Conservation (phyloP, 345 rosid genomes). For the Brassica juncea region DNA sequence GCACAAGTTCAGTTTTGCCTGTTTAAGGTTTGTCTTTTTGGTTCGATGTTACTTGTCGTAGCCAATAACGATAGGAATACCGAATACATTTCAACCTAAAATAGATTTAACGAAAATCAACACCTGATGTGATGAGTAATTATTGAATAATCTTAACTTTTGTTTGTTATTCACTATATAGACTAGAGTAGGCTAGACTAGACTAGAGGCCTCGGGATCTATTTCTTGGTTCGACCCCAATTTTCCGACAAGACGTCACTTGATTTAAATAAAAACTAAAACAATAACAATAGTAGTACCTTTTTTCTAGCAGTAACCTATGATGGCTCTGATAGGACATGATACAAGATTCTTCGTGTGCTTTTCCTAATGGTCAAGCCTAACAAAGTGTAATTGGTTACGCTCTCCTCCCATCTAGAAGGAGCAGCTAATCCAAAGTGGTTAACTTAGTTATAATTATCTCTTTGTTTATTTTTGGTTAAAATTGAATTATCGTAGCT, state of each 20-base stretch:
- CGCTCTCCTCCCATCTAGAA: no score
- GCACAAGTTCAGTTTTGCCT: conserved; percentile 10
- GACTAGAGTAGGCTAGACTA: neutral
- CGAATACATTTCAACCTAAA: conserved; percentile 6
- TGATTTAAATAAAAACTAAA: conserved; percentile 3
- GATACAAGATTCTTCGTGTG: neutral
- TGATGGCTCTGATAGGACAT: neutral
- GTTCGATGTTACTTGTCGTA: conserved; percentile 27
- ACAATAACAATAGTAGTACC: neutral
- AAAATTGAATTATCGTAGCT: neutral
- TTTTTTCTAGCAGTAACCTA: neutral
- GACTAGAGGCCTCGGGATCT: conserved; percentile 19
- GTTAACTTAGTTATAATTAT: no score
- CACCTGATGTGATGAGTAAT: conserved; percentile 23
- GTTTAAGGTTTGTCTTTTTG: conserved; percentile 27
- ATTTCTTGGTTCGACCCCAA: conserved; percentile 10
- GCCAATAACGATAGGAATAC: conserved; percentile 19
- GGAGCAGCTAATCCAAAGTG: no score
- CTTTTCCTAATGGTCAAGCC: neutral
- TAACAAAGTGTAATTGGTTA: no score
- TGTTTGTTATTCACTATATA: neutral
- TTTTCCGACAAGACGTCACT: conserved; percentile 33
- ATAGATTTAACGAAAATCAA: conserved; percentile 16
- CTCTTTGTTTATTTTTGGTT: neutral
- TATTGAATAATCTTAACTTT: neutral